Evolutionary conservation across 1,284 basidiomycete species (phyloP), one percentile per base, ranked within the genome.

Genomic region (Marasmius sp.): DNA sequence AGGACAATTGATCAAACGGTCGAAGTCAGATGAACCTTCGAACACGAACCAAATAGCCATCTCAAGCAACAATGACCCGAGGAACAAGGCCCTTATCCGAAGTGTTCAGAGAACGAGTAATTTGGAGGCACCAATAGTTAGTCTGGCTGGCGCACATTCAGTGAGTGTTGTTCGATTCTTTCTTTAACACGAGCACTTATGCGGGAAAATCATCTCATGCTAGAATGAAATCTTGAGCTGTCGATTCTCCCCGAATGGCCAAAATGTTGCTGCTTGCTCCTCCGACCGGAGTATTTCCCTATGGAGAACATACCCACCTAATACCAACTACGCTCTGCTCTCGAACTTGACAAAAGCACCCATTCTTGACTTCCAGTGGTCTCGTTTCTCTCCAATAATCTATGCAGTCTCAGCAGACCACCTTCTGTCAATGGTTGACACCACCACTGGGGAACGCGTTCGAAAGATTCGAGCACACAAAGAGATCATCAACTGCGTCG

Each of bases 391-490:
- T 0, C 82, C 88, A 3, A 77, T 82, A 18, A 78, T 97, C 45
- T 89, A 96, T 71, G 89, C 89, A 20, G 90, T 92, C 43, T 89
- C 91, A 0, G 93, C 94, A 2, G 95, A 97, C 80, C 90, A 92
- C 73, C 87, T 87, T 0, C 79, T 97, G 49, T 79, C 77, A 61
- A 81, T 92, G 48, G 86, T 89, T 3, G 91, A 96, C 75, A 80
- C 91, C 43, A 85, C 85, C 1, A 91, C 91, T 0, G 94, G 94
- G 45, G 85, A 93, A 72, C 86, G 90, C 47, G 74, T 87, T 52
- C 83, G 87, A 65, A 86, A 87, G 70, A 86, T 93, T 55, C 85
- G 90, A 50, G 94, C 93, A 47, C 85, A 93, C 71, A 86, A 87
- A 62, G 94, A 92, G 56, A 91, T 97, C 63, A 86, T 97, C 76